These are phyloP conservation scores for Dipodascopsis uninucleata DNA, from an alignment of 805 yeast species.

Conservation along the genomic window DNA sequence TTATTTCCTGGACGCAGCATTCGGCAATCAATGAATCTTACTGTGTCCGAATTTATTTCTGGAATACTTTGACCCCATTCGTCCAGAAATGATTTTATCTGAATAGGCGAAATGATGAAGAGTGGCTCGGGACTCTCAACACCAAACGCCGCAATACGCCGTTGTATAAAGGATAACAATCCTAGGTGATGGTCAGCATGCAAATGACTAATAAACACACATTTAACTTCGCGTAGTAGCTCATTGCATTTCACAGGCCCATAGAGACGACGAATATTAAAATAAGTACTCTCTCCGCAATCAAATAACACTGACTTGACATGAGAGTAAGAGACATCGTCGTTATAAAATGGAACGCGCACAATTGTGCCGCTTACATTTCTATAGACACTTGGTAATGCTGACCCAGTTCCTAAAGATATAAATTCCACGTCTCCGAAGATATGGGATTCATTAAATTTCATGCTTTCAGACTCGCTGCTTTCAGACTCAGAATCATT, in stretches of 20 bases:
- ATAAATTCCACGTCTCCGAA: constrained; percentile 52
- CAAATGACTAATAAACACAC: constrained; percentile 77
- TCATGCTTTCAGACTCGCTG: not conserved
- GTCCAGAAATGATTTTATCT: constrained; percentile 57
- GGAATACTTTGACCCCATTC: constrained; percentile 60
- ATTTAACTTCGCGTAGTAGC: constrained; percentile 56
- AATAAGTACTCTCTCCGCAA: constrained; percentile 93
- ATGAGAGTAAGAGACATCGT: constrained; percentile 28
- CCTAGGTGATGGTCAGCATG: constrained; percentile 99
- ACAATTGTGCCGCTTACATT: constrained; percentile 81
- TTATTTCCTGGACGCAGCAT: not conserved
- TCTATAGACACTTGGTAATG: constrained; percentile 77
- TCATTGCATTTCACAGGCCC: constrained; percentile 44
- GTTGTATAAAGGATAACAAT: constrained; percentile 58
- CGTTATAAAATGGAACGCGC: constrained; percentile 55
- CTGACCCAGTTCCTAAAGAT: constrained; percentile 90
- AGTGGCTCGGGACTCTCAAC: too few species aligned
- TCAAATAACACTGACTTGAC: constrained; percentile 57
- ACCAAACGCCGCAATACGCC: constrained; percentile 48
- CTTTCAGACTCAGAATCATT: not conserved
- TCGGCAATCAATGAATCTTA: constrained; percentile 10
- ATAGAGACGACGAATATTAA: constrained; percentile 61
- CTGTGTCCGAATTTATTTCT: constrained; percentile 2
- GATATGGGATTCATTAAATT: not conserved
- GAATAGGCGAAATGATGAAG: constrained; percentile 80